Conservation (phyloP, 805 yeast species). For the Wickerhamomyces hampshirensis region DNA sequence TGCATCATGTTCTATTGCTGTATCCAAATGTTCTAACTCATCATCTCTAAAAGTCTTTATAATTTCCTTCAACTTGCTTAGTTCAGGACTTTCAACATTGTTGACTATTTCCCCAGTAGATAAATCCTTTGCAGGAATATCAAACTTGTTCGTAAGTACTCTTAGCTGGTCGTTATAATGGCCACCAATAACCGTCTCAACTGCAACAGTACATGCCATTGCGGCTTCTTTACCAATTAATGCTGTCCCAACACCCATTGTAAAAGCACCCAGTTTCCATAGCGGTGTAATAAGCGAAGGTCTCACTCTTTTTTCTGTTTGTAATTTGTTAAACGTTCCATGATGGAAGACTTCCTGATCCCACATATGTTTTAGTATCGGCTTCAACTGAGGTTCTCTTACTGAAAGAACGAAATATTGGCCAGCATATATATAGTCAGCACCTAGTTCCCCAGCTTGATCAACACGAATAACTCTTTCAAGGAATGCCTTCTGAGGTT, state of each 20-base stretch:
- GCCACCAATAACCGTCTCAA: conserved; percentile 95
- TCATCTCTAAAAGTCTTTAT: conserved; percentile 85
- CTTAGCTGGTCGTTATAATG: conserved; percentile 92
- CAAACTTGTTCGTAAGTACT: conserved; percentile 62
- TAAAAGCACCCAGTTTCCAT: conserved; percentile 89
- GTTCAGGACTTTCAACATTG: conserved; percentile 44
- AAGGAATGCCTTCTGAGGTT: conserved; percentile 64
- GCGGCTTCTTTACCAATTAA: conserved; percentile 90
- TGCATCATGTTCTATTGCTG: conserved; percentile 90
- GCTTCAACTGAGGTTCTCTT: conserved; percentile 70
- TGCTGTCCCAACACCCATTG: conserved; percentile 85
- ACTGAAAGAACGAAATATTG: conserved; percentile 73
- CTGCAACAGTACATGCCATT: conserved; percentile 99
- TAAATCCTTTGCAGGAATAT: conserved; percentile 35
- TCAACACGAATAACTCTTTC: conserved; percentile 84
- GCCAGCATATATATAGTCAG: conserved; percentile 88
- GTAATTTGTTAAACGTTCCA: conserved; percentile 74
- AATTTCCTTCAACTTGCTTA: conserved; percentile 50
- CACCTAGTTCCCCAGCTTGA: conserved; percentile 98
- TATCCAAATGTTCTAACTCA: conserved; percentile 90
- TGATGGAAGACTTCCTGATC: conserved; percentile 94
- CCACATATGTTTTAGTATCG: conserved; percentile 93
- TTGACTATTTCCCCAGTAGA: conserved; percentile 19
- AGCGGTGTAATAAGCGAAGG: conserved; percentile 89
- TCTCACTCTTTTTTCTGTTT: conserved; percentile 72